Base-by-base conservation (phyloP, 306 rosid genomes). In the Cucumis cinereus region DNA sequence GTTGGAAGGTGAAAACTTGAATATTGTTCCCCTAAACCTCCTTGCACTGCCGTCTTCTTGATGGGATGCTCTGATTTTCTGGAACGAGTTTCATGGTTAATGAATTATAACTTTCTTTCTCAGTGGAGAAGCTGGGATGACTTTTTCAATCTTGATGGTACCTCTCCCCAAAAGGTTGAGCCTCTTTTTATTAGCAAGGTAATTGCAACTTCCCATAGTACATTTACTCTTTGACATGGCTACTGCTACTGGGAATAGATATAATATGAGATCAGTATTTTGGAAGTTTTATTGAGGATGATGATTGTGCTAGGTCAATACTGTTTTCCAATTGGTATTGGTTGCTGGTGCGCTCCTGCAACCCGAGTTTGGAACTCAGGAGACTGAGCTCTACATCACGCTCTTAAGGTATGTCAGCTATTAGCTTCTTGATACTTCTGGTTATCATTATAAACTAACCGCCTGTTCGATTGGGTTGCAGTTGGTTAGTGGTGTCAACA, bases 111-210 rank as follows among this genome's bases (percentile, higher is more conserved):
- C 38, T 7, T 15, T 62, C 20, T 80, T 50, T 83, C 88, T 83
- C 88, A 91, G 98, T 90, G 98, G 96, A 86, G 88, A 77, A 87
- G 89, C 73, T 86, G 94, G 94, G 81, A 5, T 72, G 96, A 90
- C 79, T 91, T 91, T 74, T 78, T 89, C 82, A 94, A 91, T 82
- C 87, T 94, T 50, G 96, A 89, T 62, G 95, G 89, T 40, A 86
- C 84, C 38, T 10, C 47, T 68, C 93, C 95, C 26, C 89, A 83
- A 80, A 94, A 91, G 83, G 93, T 94, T 11, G 90, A 93, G 83
- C 97, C 98, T 24, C 94, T 91, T 79, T 87, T 86, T 84, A 81
- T 91, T 59, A 94, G 98, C 87, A 94, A 94, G 97, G 98, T 93
- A 78, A 83, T 77, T 45, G 35, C 73, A 26, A 56, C 59, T 69